phyloP scores from a whole-genome alignment of 2,329 filamentous ascomycete species.

The Knoxdaviesia capensis region DNA sequence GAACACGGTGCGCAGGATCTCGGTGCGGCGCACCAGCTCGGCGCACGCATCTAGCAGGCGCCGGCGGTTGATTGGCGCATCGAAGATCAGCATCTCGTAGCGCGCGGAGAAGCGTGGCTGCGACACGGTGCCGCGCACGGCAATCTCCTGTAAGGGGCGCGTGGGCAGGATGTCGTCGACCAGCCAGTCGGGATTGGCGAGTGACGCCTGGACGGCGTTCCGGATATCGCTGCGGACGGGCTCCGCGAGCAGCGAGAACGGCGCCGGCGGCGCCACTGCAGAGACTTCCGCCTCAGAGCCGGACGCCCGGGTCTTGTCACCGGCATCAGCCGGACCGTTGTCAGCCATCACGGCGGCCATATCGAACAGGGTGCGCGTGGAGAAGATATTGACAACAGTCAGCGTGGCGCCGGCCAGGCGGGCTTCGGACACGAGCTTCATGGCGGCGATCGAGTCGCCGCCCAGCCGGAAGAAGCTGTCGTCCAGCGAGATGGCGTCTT shows the following conservation, averaged over 20 bases:
- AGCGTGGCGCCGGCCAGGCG: conserved; percentile 25
- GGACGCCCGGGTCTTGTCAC: conserved; percentile 2
- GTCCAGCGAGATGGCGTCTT: conserved; percentile 27
- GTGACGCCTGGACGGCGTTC: conserved; percentile 25
- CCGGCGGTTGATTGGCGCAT: conserved; percentile 24
- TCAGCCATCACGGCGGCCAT: conserved; percentile 30
- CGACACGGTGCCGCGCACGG: conserved; percentile 34
- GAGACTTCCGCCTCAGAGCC: conserved; percentile 1
- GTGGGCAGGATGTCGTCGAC: conserved; percentile 36
- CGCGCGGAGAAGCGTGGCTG: conserved; percentile 39
- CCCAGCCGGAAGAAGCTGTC: conserved; percentile 41
- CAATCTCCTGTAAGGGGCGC: conserved; percentile 36
- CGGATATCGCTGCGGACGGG: conserved; percentile 11
- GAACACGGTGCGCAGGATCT: conserved; percentile 47
- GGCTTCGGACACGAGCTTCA: conserved; percentile 37
- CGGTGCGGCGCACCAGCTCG: conserved; percentile 36
- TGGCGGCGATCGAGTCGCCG: conserved; percentile 38
- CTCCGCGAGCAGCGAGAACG: conserved; percentile 23
- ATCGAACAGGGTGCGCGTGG: conserved; percentile 24
- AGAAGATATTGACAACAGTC: conserved; percentile 35
- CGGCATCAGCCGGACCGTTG: conserved; percentile 6
- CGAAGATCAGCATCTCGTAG: conserved; percentile 45
- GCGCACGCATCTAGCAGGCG: conserved; percentile 28
- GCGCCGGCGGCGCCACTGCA: conserved; percentile 13
- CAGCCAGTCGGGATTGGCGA: conserved; percentile 27